Base-by-base conservation (phyloP, 2,329 filamentous ascomycete genomes). In the Aspergillus sp. region DNA sequence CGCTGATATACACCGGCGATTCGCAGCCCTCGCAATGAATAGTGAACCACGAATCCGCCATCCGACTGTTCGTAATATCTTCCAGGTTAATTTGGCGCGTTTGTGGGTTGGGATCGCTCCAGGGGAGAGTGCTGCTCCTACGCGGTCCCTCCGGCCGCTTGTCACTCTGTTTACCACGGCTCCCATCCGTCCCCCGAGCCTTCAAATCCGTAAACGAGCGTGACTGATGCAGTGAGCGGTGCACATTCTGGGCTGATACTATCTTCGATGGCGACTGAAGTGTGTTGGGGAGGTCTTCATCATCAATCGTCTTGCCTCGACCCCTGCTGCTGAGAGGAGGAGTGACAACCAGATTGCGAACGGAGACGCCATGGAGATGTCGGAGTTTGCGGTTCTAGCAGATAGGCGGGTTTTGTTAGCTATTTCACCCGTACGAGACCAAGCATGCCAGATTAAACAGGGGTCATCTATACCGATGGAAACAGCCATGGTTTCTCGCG, bases 1-100 rank as follows among this genome's bases (percentile, higher is more conserved):
- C 91, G 60, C 89, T 95, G 57, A 95, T 80, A 64, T 96, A 96
- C n/a, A 96, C 71, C 0, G 91, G 89, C 10, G 88, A 83, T 41
- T 76, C 68, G 44, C 81, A 68, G 3, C 71, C 78, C 1, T 79
- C 72, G 41, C 83, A 79, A 65, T 96, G 90, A 44, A 96, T 63
- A 2, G 88, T 86, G 66, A 94, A 93, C 75, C 94, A 96, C 10
- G 84, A 82, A 68, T 96, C 86, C n/a, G 84, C 88, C 68, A 93
- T 82, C 44, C 81, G 77, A 56, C 76, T 79, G 44, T 82, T 80
- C 29, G 86, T 80, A 5, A 87, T 78, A 54, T 83, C 77, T 64
- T 93, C 86, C 38, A 95, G 72, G 62, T 82, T 84, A 65, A 81
- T 82, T 71, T 95, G 89, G 46, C 88, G 67, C 9, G 70, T 69